A percentile compares a stretch with the other conserved stretches of the same genome.
Conservation (phyloP, 306 rosid species). For the Rosa multiflora region DNA sequence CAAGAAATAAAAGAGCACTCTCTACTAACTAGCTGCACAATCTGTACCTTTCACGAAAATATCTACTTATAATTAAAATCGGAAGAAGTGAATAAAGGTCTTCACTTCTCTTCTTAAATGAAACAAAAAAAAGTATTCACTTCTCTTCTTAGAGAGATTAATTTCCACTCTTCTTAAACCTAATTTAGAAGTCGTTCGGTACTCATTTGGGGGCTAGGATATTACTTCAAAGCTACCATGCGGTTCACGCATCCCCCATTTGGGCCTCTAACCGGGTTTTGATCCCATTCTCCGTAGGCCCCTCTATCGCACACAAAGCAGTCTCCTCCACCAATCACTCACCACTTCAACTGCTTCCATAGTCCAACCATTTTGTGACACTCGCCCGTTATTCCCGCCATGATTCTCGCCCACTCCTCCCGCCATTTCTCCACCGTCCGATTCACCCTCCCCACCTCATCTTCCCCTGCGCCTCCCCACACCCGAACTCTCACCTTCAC, state of each 20-base stretch:
- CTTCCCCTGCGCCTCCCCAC: constrained; percentile 20
- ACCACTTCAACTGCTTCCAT: not conserved
- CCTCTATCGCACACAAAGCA: not conserved
- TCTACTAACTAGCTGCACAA: no score
- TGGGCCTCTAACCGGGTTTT: not conserved
- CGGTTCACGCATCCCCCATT: not conserved
- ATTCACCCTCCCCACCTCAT: constrained; percentile 20
- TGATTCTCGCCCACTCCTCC: constrained; percentile 42
- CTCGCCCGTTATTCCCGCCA: constrained; percentile 16
- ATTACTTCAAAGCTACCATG: not conserved
- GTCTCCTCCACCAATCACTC: not conserved
- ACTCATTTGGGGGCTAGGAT: not conserved
- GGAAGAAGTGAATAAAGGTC: no score
- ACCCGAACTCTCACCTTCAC: constrained; percentile 23
- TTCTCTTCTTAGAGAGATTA: no score
- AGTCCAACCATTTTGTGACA: not conserved
- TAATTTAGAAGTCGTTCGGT: no score
- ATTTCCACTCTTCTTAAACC: no score
- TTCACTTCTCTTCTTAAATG: no score
- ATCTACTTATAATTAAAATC: no score
- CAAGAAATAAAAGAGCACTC: no score
- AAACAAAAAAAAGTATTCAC: no score
- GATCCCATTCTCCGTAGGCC: not conserved
- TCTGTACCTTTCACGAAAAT: no score
- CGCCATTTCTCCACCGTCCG: constrained; percentile 46